Conservation (phyloP, 306 rosid species). For the Senna tora region DNA sequence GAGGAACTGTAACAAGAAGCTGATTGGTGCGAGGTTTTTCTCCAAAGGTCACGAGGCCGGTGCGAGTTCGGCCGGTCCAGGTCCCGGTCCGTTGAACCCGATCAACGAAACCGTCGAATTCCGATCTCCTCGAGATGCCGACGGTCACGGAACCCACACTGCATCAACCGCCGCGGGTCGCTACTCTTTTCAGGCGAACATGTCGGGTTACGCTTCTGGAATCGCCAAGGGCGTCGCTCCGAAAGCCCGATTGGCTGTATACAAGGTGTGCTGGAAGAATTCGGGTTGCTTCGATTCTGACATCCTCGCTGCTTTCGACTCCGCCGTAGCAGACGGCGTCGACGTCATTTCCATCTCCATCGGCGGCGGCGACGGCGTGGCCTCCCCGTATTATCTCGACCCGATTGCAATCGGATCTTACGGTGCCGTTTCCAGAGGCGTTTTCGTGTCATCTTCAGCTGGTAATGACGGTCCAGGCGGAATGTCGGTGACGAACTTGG, state of each 20-base stretch:
- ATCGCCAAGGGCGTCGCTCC: constrained; percentile 76
- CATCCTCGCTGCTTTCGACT: constrained; percentile 67
- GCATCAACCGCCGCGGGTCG: constrained; percentile 75
- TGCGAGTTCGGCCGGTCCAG: constrained; percentile 44
- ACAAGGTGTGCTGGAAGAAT: constrained; percentile 77
- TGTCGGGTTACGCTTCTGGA: constrained; percentile 69
- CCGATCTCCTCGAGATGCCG: constrained; percentile 74
- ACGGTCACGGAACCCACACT: constrained; percentile 79
- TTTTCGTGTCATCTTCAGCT: constrained; percentile 70
- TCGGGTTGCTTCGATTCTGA: constrained; percentile 82
- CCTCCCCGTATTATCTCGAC: constrained; percentile 68
- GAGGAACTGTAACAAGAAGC: constrained; percentile 54
- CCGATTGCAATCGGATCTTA: constrained; percentile 76
- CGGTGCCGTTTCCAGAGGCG: constrained; percentile 66
- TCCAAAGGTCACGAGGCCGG: constrained; percentile 69
- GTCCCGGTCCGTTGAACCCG: constrained; percentile 44
- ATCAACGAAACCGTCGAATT: constrained; percentile 61
- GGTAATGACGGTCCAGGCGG: constrained; percentile 74
- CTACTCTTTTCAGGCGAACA: constrained; percentile 58
- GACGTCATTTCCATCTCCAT: constrained; percentile 73
- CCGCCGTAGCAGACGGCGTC: constrained; percentile 68
- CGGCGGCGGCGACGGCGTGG: constrained; percentile 66
- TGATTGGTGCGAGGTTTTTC: constrained; percentile 70
- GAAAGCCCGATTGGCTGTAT: constrained; percentile 64
- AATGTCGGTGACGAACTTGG: constrained; percentile 67